A percentile compares a stretch with the other conserved stretches of the same genome.
Conservation (phyloP, 768 basidiomycete species). For the Phylloporus sp. region DNA sequence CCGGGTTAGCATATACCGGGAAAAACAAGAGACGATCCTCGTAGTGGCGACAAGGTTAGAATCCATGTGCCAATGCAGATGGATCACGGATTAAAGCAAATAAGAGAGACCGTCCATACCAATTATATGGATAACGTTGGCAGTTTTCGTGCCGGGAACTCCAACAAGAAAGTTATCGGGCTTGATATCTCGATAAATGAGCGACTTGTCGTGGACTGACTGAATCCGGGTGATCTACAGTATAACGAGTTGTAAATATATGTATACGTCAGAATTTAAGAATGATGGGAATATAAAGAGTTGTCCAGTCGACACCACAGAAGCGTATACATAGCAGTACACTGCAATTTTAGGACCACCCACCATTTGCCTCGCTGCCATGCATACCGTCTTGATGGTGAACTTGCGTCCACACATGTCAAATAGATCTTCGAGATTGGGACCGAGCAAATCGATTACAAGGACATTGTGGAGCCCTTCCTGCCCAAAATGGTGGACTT, state of each 20-base stretch:
- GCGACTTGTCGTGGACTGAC: constrained; percentile 95
- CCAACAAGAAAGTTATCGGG: constrained; percentile 99
- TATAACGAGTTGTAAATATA: constrained; percentile 3
- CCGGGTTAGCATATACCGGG: constrained; percentile 6
- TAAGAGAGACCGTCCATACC: constrained; percentile 45
- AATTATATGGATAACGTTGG: constrained; percentile 84
- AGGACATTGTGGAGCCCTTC: constrained; percentile 97
- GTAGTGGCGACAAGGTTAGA: not conserved
- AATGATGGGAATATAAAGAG: not conserved
- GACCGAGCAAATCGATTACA: constrained; percentile 93
- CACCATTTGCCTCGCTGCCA: constrained; percentile 99
- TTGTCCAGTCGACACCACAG: not conserved
- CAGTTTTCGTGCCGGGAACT: constrained; percentile 85
- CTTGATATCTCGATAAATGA: constrained; percentile 99
- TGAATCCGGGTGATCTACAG: constrained; percentile 90
- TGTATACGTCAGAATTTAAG: not conserved
- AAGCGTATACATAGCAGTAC: constrained; percentile 1
- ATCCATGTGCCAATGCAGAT: not conserved
- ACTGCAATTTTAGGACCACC: constrained; percentile 20
- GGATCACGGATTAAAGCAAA: not conserved
- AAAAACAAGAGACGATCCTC: not conserved
- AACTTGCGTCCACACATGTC: constrained; percentile 99
- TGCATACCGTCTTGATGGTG: constrained; percentile 95
- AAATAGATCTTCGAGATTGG: constrained; percentile 95
- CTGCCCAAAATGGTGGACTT: constrained; percentile 98